Evolutionary conservation across 352 stramenopile species (phyloP), one percentile per base, ranked within the genome.

Genomic region (Stramenopiles sp.): DNA sequence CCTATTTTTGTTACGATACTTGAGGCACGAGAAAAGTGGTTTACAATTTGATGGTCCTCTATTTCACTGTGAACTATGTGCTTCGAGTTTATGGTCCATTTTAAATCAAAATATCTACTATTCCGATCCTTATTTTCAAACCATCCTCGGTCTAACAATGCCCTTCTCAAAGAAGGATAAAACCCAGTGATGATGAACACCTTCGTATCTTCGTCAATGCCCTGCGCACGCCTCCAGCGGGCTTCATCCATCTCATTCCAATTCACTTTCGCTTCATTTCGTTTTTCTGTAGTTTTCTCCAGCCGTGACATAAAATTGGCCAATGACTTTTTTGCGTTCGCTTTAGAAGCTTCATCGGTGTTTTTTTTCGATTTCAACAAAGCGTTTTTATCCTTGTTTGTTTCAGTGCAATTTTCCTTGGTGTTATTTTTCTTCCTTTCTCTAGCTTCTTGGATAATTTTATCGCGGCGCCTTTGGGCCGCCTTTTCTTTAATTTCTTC

Each of bases 161-260:
- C 90, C 80, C 94, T 88, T 7, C 91, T 91, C 44, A 97, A 93
- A 80, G 93, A 92, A 0, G 92, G 92, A 81, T 96, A 97, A 88
- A 90, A 95, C 0, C 92, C 92, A 7, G 92, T 96, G 84, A 96
- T 91, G 75, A 85, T 88, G 76, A 97, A 97, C 31, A 97, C 92
- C 71, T 91, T 92, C 82, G 92, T 89, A 39, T 94, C 89, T 1
- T 76, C 55, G 0, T 84, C 80, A 0, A 95, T 87, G 4, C 88
- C 89, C 81, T 95, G 86, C 8, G 91, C 91, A 76, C 93, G 91
- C 85, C 95, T 95, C 92, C 92, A 97, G 29, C 92, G 90, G 71
- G 82, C 85, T 84, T 94, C 95, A 81, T 95, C 90, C 1, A 90
- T 89, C 30, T 86, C 89, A 83, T 91, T 88, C 0, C 25, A 75